Evolutionary conservation across 2,329 filamentous ascomycete genomes (phyloP).

Genomic region (Tolypocladium inflatum): DNA sequence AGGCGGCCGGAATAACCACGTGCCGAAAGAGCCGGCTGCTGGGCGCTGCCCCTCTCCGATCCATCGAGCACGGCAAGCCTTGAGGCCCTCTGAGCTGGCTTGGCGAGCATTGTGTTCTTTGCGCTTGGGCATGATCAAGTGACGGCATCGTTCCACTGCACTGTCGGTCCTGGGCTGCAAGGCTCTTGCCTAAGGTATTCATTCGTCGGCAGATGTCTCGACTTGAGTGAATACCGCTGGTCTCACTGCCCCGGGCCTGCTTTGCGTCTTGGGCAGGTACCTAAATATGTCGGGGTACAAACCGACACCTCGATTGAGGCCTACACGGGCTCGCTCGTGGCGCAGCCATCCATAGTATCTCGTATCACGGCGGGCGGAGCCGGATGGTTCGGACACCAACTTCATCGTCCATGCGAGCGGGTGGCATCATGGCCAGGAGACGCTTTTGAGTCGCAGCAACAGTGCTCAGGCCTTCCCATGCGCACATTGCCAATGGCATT

Average conservation of each 20-base stretch:
- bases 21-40: background rate
- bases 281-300: no score
- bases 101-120: no score
- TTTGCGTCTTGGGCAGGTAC: background rate
- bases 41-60: background rate
- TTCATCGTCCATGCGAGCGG: background rate
- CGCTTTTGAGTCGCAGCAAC: background rate
- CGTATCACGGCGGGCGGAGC: background rate
- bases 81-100: background rate
- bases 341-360: background rate
- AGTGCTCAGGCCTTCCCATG: background rate
- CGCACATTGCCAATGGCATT: background rate
- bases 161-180: background rate
- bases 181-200: background rate
- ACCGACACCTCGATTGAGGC: background rate
- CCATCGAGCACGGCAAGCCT: background rate
- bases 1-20: background rate
- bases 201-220: background rate
- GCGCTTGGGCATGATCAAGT: background rate
- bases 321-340: background rate
- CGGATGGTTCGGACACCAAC: background rate
- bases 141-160: background rate
- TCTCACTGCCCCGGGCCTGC: background rate
- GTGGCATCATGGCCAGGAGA: background rate
- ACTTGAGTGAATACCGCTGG: background rate